A percentile compares a stretch with the other conserved stretches of the same genome.
Evolutionary conservation across 176 grass and related monocot species (phyloP).

Genomic region (Hsuehochloa calcarea): DNA sequence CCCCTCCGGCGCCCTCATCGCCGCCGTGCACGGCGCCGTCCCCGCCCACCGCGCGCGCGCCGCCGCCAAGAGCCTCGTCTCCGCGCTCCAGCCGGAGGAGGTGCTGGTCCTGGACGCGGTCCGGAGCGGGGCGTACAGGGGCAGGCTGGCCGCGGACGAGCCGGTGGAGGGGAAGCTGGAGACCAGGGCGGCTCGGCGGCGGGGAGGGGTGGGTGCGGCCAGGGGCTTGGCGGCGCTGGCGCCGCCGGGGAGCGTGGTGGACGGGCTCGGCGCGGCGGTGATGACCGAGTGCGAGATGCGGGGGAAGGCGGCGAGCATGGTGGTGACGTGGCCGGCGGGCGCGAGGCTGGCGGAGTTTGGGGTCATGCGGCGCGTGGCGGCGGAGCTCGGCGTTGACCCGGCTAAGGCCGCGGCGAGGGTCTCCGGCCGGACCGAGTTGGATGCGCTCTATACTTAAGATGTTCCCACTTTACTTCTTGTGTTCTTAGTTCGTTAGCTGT

Average conservation of each 20-base stretch:
- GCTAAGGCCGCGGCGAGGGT: constrained; percentile 25
- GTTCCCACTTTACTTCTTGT: background rate
- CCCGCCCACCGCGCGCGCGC: constrained; percentile 51
- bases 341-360: constrained; percentile 35
- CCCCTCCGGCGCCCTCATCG: constrained; percentile 35
- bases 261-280: constrained; percentile 76
- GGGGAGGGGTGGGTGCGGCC: constrained; percentile 32
- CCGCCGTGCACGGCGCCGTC: constrained; percentile 50
- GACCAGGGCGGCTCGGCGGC: constrained; percentile 54
- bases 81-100: constrained; percentile 51
- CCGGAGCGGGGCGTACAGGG: constrained; percentile 62
- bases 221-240: constrained; percentile 46
- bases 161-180: constrained; percentile 82
- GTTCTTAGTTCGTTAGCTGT: background rate
- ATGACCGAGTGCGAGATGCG: constrained; percentile 76
- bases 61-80: constrained; percentile 59
- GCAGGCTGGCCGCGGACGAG: constrained; percentile 61
- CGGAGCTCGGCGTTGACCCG: constrained; percentile 51
- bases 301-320: constrained; percentile 63
- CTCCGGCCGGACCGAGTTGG: constrained; percentile 48
- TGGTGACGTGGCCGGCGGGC: constrained; percentile 74
- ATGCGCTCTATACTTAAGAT: constrained; percentile 64
- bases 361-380: constrained; percentile 45
- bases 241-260: constrained; percentile 78
- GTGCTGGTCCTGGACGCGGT: constrained; percentile 73